phyloP scores from a whole-genome alignment of 2,329 filamentous ascomycete species.

The Myrmaecium sp. region DNA sequence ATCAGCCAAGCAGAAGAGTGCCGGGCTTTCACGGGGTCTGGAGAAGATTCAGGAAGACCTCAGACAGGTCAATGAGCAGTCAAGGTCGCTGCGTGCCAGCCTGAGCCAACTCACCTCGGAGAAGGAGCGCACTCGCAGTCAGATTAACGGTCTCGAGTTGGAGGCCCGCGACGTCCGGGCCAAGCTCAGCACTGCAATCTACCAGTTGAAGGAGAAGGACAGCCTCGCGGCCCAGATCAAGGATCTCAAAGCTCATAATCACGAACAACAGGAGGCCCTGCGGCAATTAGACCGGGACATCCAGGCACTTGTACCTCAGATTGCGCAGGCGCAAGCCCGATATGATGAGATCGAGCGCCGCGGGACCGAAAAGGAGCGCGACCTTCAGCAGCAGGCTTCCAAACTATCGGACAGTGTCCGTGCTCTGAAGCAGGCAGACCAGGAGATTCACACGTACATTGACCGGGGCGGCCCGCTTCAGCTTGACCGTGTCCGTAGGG shows the following conservation, averaged over 20 bases:
- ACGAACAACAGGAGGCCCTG: conserved; percentile 52
- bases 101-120: conserved; percentile 51
- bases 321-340: conserved; percentile 56
- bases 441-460: conserved; percentile 65
- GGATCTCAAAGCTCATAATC: conserved; percentile 50
- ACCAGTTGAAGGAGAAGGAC: conserved; percentile 68
- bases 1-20: conserved; percentile 55
- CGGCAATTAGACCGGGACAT: conserved; percentile 56
- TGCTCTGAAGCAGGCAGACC: conserved; percentile 58
- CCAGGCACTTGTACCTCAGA: conserved; percentile 55
- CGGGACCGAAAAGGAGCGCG: conserved; percentile 55
- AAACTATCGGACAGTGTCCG: conserved; percentile 57
- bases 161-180: conserved; percentile 59
- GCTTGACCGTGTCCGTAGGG: conserved; percentile 50
- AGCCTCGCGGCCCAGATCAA: conserved; percentile 55
- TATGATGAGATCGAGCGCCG: conserved; percentile 61
- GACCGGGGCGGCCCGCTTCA: conserved; percentile 57
- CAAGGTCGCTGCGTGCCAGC: conserved; percentile 44
- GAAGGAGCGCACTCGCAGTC: conserved; percentile 51
- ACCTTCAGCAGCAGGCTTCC: conserved; percentile 53
- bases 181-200: conserved; percentile 51
- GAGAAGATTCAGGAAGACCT: conserved; percentile 74
- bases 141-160: conserved; percentile 55
- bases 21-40: conserved; percentile 47
- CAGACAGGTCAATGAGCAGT: conserved; percentile 47